Conservation (phyloP, 2,329 filamentous ascomycete genomes). For the Graphiopsis chlorocephala region DNA sequence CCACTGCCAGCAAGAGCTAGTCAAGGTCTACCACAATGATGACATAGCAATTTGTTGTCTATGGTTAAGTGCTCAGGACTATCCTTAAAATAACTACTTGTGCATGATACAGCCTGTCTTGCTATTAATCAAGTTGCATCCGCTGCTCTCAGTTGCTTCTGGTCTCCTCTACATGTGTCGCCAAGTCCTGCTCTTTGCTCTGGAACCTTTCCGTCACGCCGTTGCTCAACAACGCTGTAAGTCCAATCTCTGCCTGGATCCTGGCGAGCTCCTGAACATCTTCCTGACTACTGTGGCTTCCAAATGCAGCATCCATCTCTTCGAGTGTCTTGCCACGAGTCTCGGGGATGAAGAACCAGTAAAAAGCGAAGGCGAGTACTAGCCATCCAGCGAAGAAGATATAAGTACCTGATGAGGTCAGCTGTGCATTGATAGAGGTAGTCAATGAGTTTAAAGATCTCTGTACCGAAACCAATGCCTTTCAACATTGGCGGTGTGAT, state of each 20-base stretch:
- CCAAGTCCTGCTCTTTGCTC: neutral
- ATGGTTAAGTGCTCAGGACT: neutral
- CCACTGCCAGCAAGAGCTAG: neutral
- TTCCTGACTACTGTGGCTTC: neutral
- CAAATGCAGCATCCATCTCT: conserved; percentile 24
- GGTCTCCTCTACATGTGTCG: neutral
- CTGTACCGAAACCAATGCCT: conserved; percentile 52
- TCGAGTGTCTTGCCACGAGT: conserved; percentile 25
- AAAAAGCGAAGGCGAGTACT: conserved; percentile 29
- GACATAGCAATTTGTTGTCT: neutral
- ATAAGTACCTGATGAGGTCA: conserved; percentile 44
- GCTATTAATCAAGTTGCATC: neutral
- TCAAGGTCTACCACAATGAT: neutral
- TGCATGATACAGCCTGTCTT: neutral
- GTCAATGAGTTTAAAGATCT: neutral
- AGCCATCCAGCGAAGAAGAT: conserved; percentile 59
- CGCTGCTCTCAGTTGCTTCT: neutral
- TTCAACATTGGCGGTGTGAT: conserved; percentile 32
- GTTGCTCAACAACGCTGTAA: neutral
- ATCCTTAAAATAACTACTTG: neutral
- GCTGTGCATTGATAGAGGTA: neutral
- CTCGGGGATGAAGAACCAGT: neutral
- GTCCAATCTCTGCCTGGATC: neutral
- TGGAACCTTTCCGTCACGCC: neutral
- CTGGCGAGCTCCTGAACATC: neutral